These are phyloP conservation scores for Aspergillus affinis DNA, from an alignment of 495 filamentous ascomycete genomes.

Conservation along the genomic window DNA sequence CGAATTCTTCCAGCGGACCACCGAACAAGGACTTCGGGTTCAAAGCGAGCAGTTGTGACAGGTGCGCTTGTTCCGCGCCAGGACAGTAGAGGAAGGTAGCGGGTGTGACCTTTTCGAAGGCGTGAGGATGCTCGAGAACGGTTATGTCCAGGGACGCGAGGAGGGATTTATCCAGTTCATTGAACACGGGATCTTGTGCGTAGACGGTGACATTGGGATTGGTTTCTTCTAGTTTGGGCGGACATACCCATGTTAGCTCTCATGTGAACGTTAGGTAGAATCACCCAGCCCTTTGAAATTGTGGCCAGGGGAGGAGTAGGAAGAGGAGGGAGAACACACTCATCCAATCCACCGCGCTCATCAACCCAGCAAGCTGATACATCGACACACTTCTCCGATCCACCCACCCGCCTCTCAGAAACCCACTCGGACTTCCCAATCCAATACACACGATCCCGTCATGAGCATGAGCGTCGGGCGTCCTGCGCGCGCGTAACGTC, in stretches of 20 bases:
- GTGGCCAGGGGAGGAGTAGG: constrained; percentile 1
- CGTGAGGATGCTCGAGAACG: constrained; percentile 57
- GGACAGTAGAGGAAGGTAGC: constrained; percentile 63
- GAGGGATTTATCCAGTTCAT: constrained; percentile 56
- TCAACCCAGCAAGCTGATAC: constrained; percentile 63
- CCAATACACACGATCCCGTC: constrained; percentile 51
- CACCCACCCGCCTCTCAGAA: constrained; percentile 46
- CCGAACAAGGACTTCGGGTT: constrained; percentile 36
- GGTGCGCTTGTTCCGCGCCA: constrained; percentile 42
- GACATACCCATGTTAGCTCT: neutral
- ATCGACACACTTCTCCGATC: constrained; percentile 44
- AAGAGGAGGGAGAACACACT: constrained; percentile 8
- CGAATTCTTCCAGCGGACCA: constrained; percentile 35
- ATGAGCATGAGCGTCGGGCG: neutral
- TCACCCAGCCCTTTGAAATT: neutral
- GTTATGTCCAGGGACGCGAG: constrained; percentile 51
- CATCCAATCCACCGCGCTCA: constrained; percentile 44
- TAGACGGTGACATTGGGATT: constrained; percentile 33
- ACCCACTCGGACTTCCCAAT: constrained; percentile 52
- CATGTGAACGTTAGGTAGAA: neutral
- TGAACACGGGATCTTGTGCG: constrained; percentile 75
- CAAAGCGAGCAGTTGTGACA: constrained; percentile 31
- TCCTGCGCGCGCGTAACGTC: constrained; percentile 4
- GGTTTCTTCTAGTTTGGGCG: constrained; percentile 4
- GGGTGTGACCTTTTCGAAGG: constrained; percentile 51